Evolutionary conservation across 345 rosid species (phyloP).

Genomic region (thale cress (Arabidopsis thaliana)): DNA sequence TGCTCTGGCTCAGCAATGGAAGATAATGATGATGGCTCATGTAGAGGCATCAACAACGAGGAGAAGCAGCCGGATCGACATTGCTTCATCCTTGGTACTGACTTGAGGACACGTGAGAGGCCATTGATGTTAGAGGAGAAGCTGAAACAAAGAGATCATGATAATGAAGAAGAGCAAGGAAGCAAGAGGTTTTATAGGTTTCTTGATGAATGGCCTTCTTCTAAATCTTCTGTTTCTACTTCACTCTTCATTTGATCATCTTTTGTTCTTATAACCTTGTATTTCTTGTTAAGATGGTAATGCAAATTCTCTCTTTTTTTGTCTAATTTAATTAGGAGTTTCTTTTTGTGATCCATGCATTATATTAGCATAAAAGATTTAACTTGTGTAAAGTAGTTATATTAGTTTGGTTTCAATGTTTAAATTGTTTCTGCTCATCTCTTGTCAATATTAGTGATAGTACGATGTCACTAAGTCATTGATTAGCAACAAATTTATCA

Average conservation of each 20-base stretch:
- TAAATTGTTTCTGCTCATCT: not conserved
- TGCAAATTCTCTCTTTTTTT: not conserved
- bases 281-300: constrained; percentile 19
- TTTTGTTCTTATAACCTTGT: not conserved
- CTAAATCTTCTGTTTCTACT: constrained; percentile 37
- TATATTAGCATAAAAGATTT: not conserved
- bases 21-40: constrained; percentile 49
- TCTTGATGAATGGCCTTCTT: constrained; percentile 86
- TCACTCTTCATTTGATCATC: constrained; percentile 37
- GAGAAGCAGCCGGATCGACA: constrained; percentile 50
- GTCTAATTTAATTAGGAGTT: not conserved
- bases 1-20: constrained; percentile 63
- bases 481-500: not conserved
- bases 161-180: constrained; percentile 47
- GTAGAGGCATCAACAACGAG: constrained; percentile 55
- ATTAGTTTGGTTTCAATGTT: not conserved
- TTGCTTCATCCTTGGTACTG: constrained; percentile 49
- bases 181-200: constrained; percentile 80
- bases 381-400: not conserved
- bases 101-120: constrained; percentile 43
- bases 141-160: constrained; percentile 26
- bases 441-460: not conserved
- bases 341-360: not conserved
- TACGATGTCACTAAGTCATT: not conserved
- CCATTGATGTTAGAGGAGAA: constrained; percentile 49